Base-by-base conservation (phyloP, 2,329 filamentous ascomycete species). In the Cladophialophora immunda region DNA sequence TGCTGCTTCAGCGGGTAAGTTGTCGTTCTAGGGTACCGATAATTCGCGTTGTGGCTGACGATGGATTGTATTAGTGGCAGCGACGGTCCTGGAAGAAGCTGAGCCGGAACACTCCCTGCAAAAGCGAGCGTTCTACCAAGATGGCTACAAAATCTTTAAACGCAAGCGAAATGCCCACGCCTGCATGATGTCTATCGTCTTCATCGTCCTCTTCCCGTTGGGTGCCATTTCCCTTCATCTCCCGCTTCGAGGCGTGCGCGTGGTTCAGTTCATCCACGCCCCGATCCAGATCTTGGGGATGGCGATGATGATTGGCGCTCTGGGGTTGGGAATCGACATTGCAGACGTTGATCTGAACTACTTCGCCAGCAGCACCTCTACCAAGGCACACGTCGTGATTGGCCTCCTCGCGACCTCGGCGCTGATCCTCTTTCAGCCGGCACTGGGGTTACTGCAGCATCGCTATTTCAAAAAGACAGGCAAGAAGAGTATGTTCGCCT, bases 391-490 rank as follows among this genome's bases (percentile, higher is more conserved):
- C 17, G 61, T 67, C 17, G 65, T 61, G 34, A 56, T 67, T n/a
- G 65, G 65, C 17, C 57, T 67, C 19, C 56, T 67, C 27, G 52
- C 60, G 45, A 60, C 55, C 9, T 50, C 22, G 11, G 67, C 78
- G 1, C 72, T 90, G 0, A 80, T 91, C 4, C 78, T 88, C 8
- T 84, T 89, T 68, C 84, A 86, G 70, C 85, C 85, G 0, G 73
- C 82, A 1, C 76, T 85, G 41, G 86, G 86, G 1, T 72, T 80
- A 15, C 66, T 86, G 2, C 86, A 87, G 68, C 86, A 88, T 71
- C 64, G 74, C 4, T 70, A 82, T 45, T 87, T 82, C 77, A 81
- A 82, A 64, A 82, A 81, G 69, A 78, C 80, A 15, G 77, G 78
- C 4, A 73, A 60, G 15, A 63, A 64, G 30, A 62, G 58, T n/a